Base-by-base conservation (phyloP, 768 basidiomycete species). In the Calocybe gangraenosa region DNA sequence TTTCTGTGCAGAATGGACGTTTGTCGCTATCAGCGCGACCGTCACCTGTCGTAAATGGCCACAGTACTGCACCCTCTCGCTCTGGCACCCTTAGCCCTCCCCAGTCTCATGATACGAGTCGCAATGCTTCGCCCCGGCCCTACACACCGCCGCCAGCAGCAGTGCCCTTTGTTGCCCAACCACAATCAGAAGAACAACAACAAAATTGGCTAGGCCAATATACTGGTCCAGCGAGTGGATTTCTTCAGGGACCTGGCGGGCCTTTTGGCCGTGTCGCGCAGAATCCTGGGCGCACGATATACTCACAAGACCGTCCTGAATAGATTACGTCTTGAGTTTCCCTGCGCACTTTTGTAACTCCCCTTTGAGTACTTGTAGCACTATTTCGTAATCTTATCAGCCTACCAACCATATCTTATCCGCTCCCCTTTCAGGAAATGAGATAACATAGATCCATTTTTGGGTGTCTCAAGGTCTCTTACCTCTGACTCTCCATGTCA, bases 211-310 rank as follows among this genome's bases (percentile, higher is more conserved):
- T 66, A n/a, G 64, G 64, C 34, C 67, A 63, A 47, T 71, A 69
- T 46, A 69, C 73, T 11, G 76, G 74, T 6, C 73, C 78, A 21
- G 71, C 74, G 1, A 78, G 75, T 42, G 75, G 69, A 2, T 74
- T 75, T 44, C 55, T 76, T 32, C 71, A 69, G 46, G 75, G 72
- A 10, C 60, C 76, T 17, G 62, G 57, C 14, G 63, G 58, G 23
- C 56, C 71, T 4, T 73, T 76, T 56, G 68, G 67, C 33, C 66
- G 65, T 43, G 52, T 64, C 35, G 46, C 58, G 18, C 70, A 73
- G 56, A 79, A 77, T 46, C 70, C 76, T 2, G 81, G 80, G 46
- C 78, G 80, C 53, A 83, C 81, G 22, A 81, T 82, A 50, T 82
- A 82, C 59, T 78, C 80, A 36, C 78, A 79, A 34, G 46, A 58